Evolutionary conservation across 768 basidiomycete genomes (phyloP), one percentile per base, ranked within the genome.

Genomic region (Nidularia sp.): DNA sequence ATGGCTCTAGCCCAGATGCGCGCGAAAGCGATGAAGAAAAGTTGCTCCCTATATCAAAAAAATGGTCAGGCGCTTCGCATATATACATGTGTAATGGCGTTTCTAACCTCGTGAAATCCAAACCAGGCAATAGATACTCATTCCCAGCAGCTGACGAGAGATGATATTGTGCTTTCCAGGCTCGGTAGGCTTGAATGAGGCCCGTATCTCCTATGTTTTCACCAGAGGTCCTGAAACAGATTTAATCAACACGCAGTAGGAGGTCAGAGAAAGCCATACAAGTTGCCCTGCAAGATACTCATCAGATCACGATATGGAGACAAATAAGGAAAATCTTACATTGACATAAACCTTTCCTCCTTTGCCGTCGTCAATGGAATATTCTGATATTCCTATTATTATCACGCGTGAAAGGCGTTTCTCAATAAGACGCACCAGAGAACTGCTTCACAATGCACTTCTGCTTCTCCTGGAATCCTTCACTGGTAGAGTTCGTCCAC

Each of bases 1-100:
- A 86, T 88, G 59, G 83, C 84, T 62, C 83, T 78, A 0, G 86
- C 91, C 92, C 92, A 96, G n/a, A 88, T 83, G 29, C 88, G 81
- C 10, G 83, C 94, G 61, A 90, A 95, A 1, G 91, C 81, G 51
- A 98, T 83, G 75, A 97, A 98, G 73, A 98, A 98, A 31, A 98
- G 70, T 72, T 98, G 95, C 39, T 97, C 95, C 53, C 88, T 90
- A 61, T 59, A 4, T 39, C 41, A 15, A 7, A 31, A 12, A 32
- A 39, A 18, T 18, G 18, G 18, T 45, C n/a, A n/a, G 25, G 10
- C 39, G 10, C 39, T 41, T 41, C 39, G 39, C 39, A 41, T 18
- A 41, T 47, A 50, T 18, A 25, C 42, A 33, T 18, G 18, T 18
- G 18, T 29, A 29, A 29, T 29, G 25, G 25, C 25, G 25, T 2